Conservation (phyloP, 768 basidiomycete species). For the Artomyces pyxidatus region DNA sequence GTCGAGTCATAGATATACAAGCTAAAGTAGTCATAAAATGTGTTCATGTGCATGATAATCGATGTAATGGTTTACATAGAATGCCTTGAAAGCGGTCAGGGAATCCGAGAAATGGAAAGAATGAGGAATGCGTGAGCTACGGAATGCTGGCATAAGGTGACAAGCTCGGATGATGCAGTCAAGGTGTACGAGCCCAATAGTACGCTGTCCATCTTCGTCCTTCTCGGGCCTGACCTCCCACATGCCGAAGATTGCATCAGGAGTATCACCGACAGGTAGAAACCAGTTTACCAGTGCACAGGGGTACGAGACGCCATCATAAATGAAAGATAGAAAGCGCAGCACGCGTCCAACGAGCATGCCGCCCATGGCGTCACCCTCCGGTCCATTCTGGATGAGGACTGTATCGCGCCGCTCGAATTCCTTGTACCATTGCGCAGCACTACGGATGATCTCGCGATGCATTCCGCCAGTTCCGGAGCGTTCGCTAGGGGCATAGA, state of each 20-base stretch:
- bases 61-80: constrained; percentile 2
- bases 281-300: constrained; percentile 7
- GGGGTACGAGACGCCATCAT: neutral
- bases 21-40: neutral
- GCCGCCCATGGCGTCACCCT: neutral
- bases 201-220: neutral
- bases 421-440: neutral
- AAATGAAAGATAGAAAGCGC: constrained; percentile 4
- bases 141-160: constrained; percentile 2
- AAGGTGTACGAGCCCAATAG: neutral
- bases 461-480: neutral
- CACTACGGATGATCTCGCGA: neutral
- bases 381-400: neutral
- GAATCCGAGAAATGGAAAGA: neutral
- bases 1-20: neutral
- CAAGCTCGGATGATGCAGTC: constrained; percentile 1
- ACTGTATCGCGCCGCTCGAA: neutral
- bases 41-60: constrained; percentile 1
- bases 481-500: constrained; percentile 4
- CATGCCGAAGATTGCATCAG: constrained; percentile 2
- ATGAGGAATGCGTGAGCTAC: neutral
- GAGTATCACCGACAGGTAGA: neutral
- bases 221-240: constrained; percentile 1
- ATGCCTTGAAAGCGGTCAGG: neutral
- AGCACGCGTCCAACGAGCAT: neutral